Conservation (phyloP, 306 rosid genomes). For the Prunus armeniaca region DNA sequence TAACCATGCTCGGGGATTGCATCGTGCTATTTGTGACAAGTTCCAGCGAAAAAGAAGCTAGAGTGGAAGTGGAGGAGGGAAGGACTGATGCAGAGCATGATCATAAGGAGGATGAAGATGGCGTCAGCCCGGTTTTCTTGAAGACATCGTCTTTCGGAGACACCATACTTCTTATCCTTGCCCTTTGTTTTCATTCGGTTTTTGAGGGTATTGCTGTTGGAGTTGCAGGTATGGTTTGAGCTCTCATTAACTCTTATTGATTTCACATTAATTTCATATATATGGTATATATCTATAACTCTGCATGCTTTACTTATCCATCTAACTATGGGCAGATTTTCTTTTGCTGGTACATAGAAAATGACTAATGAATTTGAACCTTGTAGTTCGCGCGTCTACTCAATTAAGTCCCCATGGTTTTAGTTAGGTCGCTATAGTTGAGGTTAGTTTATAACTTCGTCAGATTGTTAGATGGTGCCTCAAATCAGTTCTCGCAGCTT, state of each 20-base stretch:
- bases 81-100: conserved; percentile 16
- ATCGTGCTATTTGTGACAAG: conserved; percentile 30
- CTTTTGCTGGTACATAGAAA: too few species aligned
- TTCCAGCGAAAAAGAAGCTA: conserved; percentile 30
- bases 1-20: conserved; percentile 73
- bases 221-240: conserved; percentile 46
- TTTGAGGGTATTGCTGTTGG: conserved; percentile 87
- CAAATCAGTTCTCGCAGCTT: neutral
- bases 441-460: too few species aligned
- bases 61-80: conserved; percentile 51
- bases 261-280: neutral
- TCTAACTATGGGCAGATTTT: too few species aligned
- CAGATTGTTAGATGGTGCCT: too few species aligned
- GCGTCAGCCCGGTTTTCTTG: conserved; percentile 30
- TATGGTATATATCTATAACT: neutral
- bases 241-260: neutral
- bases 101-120: neutral
- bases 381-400: too few species aligned
- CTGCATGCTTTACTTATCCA: neutral
- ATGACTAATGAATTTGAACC: too few species aligned
- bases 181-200: conserved; percentile 74
- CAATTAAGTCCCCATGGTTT: too few species aligned
- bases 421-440: too few species aligned
- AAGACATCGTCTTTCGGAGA: conserved; percentile 59
- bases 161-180: conserved; percentile 62